phyloP scores from a whole-genome alignment of 805 yeast genomes.

The Starmerella bacillaris region DNA sequence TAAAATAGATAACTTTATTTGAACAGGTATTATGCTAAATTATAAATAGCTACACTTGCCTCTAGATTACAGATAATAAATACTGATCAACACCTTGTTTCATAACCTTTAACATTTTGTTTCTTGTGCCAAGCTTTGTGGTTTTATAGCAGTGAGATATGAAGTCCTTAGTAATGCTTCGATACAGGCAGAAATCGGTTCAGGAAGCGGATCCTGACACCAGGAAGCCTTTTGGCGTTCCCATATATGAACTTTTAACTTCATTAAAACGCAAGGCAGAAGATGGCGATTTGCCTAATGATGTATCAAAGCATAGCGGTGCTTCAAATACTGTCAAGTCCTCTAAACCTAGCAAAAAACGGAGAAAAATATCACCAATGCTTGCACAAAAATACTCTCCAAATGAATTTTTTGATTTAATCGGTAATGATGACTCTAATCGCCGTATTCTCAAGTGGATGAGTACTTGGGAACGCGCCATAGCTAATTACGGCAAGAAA shows the following conservation, averaged over 20 bases:
- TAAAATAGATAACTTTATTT: too few relatives aligned
- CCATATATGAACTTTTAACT: conserved; percentile 11
- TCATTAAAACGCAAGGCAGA: too few relatives aligned
- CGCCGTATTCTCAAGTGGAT: conserved; percentile 45
- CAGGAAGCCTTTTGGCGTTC: conserved; percentile 13
- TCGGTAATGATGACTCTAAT: conserved; percentile 52
- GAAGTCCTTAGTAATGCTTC: neutral
- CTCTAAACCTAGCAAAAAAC: neutral
- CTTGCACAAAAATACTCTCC: conserved; percentile 61
- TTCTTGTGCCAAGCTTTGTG: neutral
- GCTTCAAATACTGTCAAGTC: too few relatives aligned
- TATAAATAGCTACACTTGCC: neutral
- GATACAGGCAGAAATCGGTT: neutral
- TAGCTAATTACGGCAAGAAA: too few relatives aligned
- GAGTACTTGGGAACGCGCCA: conserved; percentile 34
- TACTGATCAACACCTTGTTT: neutral
- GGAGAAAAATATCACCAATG: conserved; percentile 9
- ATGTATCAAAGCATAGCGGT: too few relatives aligned
- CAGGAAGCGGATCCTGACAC: conserved; percentile 1
- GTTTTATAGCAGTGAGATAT: neutral
- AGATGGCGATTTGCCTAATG: too few relatives aligned
- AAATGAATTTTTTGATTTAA: conserved; percentile 39
- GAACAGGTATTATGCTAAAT: too few relatives aligned
- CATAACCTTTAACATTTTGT: neutral
- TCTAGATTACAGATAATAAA: neutral